These are phyloP conservation scores for Microbotryum silenes-acaulis DNA, from an alignment of 1,284 basidiomycete genomes.

Conservation along the genomic window DNA sequence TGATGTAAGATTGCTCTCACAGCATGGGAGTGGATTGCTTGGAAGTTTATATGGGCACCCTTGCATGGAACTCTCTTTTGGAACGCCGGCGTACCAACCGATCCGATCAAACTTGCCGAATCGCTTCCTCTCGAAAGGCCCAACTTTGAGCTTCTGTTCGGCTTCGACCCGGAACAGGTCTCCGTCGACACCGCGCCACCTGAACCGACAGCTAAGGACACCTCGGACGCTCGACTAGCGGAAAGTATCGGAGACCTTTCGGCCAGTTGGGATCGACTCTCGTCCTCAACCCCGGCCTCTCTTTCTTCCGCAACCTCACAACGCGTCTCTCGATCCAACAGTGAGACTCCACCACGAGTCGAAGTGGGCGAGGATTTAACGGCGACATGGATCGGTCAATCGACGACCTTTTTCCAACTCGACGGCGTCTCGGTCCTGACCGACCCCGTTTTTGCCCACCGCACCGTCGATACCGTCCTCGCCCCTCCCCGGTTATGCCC, in stretches of 20 bases:
- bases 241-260: not conserved
- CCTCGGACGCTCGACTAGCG: constrained; percentile 5
- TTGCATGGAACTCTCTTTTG: constrained; percentile 31
- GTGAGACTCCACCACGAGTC: not conserved
- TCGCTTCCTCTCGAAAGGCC: constrained; percentile 40
- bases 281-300: constrained; percentile 1
- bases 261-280: constrained; percentile 11
- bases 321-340: not conserved
- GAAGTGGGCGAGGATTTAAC: constrained; percentile 1
- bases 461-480: constrained; percentile 20
- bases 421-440: constrained; percentile 47
- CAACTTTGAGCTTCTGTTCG: constrained; percentile 39
- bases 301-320: not conserved
- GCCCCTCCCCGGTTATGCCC: constrained; percentile 20
- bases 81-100: constrained; percentile 36
- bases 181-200: constrained; percentile 12
- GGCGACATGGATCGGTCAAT: constrained; percentile 42
- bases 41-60: constrained; percentile 33
- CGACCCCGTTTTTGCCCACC: constrained; percentile 43
- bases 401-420: constrained; percentile 45
- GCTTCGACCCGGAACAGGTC: constrained; percentile 24
- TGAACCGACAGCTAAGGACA: constrained; percentile 15
- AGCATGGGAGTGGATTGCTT: constrained; percentile 28
- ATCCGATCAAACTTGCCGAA: constrained; percentile 36
- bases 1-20: not conserved